Evolutionary conservation across 768 basidiomycete genomes (phyloP).

Genomic region (Lactarius akahatsu): DNA sequence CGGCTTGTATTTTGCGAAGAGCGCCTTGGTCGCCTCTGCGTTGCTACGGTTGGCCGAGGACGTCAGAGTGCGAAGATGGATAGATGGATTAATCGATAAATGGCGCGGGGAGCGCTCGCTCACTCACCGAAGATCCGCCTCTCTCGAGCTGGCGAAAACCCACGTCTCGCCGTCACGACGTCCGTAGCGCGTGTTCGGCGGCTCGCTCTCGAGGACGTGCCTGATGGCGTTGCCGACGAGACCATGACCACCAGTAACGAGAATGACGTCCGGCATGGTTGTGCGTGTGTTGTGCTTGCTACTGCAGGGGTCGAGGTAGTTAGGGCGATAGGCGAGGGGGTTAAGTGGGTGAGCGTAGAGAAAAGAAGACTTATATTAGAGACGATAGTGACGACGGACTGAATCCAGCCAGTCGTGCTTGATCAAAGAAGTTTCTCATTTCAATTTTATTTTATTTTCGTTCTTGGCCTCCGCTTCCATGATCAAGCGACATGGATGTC

Average conservation of each 20-base stretch:
- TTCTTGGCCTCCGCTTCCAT: background rate
- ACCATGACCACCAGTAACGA: constrained; percentile 83
- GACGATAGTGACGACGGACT: background rate
- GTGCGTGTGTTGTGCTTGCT: background rate
- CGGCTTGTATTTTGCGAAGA: constrained; percentile 90
- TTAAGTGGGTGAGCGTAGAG: background rate
- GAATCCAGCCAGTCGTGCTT: background rate
- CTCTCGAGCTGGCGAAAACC: constrained; percentile 76
- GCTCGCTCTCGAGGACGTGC: constrained; percentile 74
- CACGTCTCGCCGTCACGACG: constrained; percentile 74
- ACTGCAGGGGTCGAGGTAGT: background rate
- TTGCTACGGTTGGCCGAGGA: constrained; percentile 63
- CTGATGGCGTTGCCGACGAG: constrained; percentile 83
- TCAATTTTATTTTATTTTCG: background rate
- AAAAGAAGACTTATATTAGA: background rate
- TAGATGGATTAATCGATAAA: too few species aligned
- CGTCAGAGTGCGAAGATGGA: constrained; percentile 54
- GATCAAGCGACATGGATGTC: background rate
- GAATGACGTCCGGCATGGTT: constrained; percentile 45
- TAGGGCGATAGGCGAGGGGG: background rate
- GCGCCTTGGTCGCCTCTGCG: constrained; percentile 58
- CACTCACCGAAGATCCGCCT: constrained; percentile 82
- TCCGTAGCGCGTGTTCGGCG: constrained; percentile 74
- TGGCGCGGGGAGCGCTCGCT: constrained; percentile 32
- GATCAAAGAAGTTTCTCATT: background rate